Percentiles rank a stretch among this genome's conserved stretches.
phyloP scores from a whole-genome alignment of 345 rosid genomes.

The Cardamine chenopodiifolia region DNA sequence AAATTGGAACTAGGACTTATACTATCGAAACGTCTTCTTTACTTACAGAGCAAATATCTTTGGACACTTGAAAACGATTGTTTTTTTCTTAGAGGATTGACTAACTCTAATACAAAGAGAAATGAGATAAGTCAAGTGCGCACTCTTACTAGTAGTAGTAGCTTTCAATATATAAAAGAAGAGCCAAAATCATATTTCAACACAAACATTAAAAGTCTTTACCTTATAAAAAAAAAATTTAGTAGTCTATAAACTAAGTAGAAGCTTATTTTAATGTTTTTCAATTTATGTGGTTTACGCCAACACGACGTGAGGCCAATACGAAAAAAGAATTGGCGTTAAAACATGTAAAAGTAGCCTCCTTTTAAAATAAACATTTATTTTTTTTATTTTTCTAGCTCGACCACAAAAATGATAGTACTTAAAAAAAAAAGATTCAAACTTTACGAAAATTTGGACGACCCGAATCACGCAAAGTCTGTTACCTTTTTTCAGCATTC shows the following conservation, averaged over 20 bases:
- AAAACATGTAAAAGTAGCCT: constrained; percentile 50
- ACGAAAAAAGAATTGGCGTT: constrained; percentile 51
- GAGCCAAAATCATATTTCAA: neutral
- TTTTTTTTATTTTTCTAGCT: neutral
- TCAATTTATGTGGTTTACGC: constrained; percentile 49
- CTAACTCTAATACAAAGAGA: constrained; percentile 1
- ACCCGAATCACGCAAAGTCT: constrained; percentile 50
- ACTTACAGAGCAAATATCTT: constrained; percentile 15
- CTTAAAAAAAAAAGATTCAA: constrained; percentile 43
- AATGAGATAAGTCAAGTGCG: constrained; percentile 23
- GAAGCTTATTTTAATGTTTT: constrained; percentile 34
- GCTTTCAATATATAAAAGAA: constrained; percentile 25
- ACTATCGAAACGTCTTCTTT: constrained; percentile 27
- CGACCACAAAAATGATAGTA: constrained; percentile 15
- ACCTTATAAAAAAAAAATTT: neutral
- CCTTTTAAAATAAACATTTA: constrained; percentile 33
- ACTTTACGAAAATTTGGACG: constrained; percentile 50
- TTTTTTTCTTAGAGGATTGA: constrained; percentile 6
- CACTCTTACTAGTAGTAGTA: constrained; percentile 19
- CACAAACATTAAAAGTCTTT: neutral
- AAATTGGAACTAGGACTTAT: constrained; percentile 1
- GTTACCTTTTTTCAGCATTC: constrained; percentile 54
- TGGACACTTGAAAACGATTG: constrained; percentile 22
- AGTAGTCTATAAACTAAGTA: constrained; percentile 26
- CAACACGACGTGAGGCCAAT: constrained; percentile 40